Evolutionary conservation across 305 asterid species (phyloP), one percentile per base, ranked within the genome.

Genomic region (Rubia peregrina): DNA sequence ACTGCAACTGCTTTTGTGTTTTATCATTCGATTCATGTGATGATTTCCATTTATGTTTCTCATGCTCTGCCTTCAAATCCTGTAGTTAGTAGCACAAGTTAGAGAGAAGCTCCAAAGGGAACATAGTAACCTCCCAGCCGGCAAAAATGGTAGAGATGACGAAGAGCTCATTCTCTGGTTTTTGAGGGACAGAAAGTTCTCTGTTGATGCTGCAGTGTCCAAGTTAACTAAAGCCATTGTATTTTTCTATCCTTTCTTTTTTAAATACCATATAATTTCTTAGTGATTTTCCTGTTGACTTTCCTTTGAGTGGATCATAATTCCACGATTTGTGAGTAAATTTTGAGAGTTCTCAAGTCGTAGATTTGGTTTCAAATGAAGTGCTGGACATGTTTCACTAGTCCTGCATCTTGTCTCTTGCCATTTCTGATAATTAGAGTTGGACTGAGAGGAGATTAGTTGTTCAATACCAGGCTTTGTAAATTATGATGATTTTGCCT

Each of bases 111-210:
- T 92, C 59, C 85, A 83, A 70, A 90, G 72, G 68, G 89, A 87
- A 60, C 75, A 90, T 64, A 76, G 19, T 22, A 71, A 71, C 76
- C 95, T 92, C 63, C 95, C 97, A 0, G 82, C 85, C 71, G 97
- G 98, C 22, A 86, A 83, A 79, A 78, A 83, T 75, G 98, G 98
- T 77, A 85, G 95, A 80, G 96, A 90, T 70, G 98, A 92, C 22
- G 97, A 90, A 71, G 95, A 89, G 72, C 83, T 92, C 91, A 92
- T 92, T 74, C 85, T 86, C 63, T 90, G 98, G 97, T 92, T 88
- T 81, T 83, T 92, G 75, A 85, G 89, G 81, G 98, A 92, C 75
- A 79, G 97, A 41, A 89, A 81, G 75, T 92, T 81, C 78, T 90
- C 91, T 0, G 89, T 90, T 6, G 88, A 85, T 44, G 96, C 86